These are phyloP conservation scores for Phytophthora melonis DNA, from an alignment of 352 stramenopile genomes.

Conservation along the genomic window DNA sequence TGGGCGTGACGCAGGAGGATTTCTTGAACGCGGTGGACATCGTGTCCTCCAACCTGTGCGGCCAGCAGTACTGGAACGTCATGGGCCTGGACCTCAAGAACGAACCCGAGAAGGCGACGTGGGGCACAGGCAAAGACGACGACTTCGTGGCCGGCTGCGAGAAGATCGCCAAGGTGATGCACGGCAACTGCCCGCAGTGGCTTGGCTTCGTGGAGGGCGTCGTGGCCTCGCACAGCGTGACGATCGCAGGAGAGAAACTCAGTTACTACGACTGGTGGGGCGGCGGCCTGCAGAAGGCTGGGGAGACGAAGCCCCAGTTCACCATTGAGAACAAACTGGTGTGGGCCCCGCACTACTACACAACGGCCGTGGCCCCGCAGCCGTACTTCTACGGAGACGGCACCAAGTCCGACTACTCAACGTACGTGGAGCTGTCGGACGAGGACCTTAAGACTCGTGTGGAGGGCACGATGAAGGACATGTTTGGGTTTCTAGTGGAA, in stretches of 20 bases:
- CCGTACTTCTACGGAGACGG: conserved; percentile 79
- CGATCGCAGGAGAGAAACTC: conserved; percentile 51
- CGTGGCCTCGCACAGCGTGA: conserved; percentile 54
- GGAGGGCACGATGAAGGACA: conserved; percentile 73
- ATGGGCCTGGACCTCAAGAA: conserved; percentile 88
- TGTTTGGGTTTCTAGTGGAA: conserved; percentile 78
- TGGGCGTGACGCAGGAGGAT: conserved; percentile 59
- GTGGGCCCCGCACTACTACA: conserved; percentile 88
- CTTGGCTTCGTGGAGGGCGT: conserved; percentile 84
- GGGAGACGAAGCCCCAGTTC: conserved; percentile 55
- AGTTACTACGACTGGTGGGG: conserved; percentile 90
- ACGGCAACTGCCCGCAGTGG: conserved; percentile 75
- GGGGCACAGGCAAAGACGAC: conserved; percentile 68
- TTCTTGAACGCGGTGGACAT: conserved; percentile 69
- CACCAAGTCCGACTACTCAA: conserved; percentile 56
- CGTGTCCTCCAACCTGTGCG: conserved; percentile 70
- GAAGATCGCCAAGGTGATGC: conserved; percentile 85
- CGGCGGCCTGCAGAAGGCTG: conserved; percentile 71
- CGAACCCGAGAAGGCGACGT: conserved; percentile 71
- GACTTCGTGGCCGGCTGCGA: conserved; percentile 75
- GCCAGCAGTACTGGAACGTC: conserved; percentile 81
- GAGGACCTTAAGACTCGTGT: conserved; percentile 54
- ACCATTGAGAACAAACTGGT: conserved; percentile 79
- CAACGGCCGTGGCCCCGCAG: conserved; percentile 75
- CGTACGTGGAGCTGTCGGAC: conserved; percentile 71